These are phyloP conservation scores for Gossypium arboreum DNA, from an alignment of 345 rosid genomes.

Conservation along the genomic window DNA sequence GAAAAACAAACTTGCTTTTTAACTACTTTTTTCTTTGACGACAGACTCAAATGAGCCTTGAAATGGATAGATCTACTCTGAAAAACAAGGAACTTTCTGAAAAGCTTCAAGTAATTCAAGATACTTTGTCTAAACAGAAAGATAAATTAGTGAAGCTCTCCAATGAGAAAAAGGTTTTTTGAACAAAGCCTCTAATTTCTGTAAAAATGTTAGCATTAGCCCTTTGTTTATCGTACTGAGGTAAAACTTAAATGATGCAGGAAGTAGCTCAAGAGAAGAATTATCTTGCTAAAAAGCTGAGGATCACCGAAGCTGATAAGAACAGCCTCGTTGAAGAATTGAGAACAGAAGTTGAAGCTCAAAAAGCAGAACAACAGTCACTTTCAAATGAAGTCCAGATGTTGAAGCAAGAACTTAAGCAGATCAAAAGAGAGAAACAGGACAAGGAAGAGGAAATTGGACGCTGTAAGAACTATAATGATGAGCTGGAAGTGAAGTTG, in stretches of 20 bases:
- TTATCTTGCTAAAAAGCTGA: background rate
- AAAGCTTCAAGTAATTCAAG: background rate
- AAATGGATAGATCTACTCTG: conserved; percentile 1
- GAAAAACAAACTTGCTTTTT: background rate
- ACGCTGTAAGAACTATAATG: background rate
- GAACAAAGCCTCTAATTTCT: background rate
- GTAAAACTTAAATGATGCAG: background rate
- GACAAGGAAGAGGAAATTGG: background rate
- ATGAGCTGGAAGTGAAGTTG: background rate
- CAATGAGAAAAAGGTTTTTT: background rate
- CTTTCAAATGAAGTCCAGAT: background rate
- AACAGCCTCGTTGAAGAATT: background rate
- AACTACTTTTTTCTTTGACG: background rate
- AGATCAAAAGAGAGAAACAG: background rate
- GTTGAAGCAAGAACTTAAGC: background rate
- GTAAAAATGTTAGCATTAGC: background rate
- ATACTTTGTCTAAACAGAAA: background rate
- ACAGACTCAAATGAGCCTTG: background rate
- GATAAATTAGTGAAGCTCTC: background rate
- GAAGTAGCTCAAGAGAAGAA: background rate
- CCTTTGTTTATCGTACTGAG: background rate
- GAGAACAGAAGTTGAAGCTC: background rate
- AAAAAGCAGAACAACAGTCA: background rate
- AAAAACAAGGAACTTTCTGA: background rate
- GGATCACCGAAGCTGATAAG: background rate